Base-by-base conservation (phyloP, 78 protist genomes). In the Tieghemostelium lacteum region DNA sequence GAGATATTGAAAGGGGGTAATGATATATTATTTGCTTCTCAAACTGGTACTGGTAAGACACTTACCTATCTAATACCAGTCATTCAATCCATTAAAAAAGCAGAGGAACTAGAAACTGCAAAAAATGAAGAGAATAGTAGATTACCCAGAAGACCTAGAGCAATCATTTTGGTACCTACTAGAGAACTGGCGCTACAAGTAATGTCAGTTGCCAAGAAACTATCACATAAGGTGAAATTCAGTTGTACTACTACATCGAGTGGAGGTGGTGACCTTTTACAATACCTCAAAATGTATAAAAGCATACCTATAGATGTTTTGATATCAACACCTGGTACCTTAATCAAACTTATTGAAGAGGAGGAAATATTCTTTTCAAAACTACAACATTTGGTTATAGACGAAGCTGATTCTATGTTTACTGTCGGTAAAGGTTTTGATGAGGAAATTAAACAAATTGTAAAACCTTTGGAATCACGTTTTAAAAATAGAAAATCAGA, bases 41-140 rank as follows among this genome's bases (percentile, higher is more conserved):
- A 87, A 49, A 87, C 95, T 36, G 97, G 97, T 55, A 74, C 94
- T 8, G 97, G 97, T 20, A 96, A 96, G 72, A 96, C 97, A 14
- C 65, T 96, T n/a, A 16, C 96, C 2, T 96, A 92, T 74, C 87
- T 94, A 8, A 40, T 96, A 24, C 97, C 97, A 33, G 50, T 87
- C 31, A 58, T 94, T 42, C 87, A 88, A 45, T 7, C 12, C 28
- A 40, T 94, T 26, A 88, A 88, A 72, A 62, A 70, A 33, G 45
- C 42, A 28, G 45, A 33, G 29, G 62, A 50, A 31, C 29, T 55
- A 57, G 4, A 8, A 19, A 3, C 19, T n/a, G 26, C 50, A 31
- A 28, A 80, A 26, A 45, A 39, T 28, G 36, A 40, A 28, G 49
- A 63, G 2, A 62, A 75, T 22, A 36, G 57, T 24, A 37, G 69